Base-by-base conservation (phyloP, 2,329 filamentous ascomycete species). In the Colletotrichum lindemuthianum region DNA sequence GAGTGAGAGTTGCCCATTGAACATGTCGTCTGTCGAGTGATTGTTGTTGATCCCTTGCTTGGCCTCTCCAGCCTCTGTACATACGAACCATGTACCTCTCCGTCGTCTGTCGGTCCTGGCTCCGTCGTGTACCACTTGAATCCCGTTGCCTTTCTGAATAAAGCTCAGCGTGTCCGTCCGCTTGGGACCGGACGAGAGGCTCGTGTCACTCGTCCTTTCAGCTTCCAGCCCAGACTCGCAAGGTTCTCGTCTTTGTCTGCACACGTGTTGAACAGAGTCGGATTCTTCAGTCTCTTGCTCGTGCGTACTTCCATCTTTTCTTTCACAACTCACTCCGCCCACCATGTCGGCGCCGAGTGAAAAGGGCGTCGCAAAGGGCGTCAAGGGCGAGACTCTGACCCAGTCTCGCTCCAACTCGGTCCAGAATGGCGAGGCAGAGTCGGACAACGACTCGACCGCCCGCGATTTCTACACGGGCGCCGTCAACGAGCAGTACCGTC, bases 381-480 rank as follows among this genome's bases (percentile, higher is more conserved):
- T 36, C 32, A n/a, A 41, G 4, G 63, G 63, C 40, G 33, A 53
- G 15, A 41, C 24, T 16, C 44, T 65, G 41, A 52, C 51, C 2
- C 63, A 53, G 37, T 51, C 63, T 34, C 51, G 34, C 11, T 65
- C 63, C 39, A 59, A 52, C 45, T 63, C 63, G 11, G 24, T 65
- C 8, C 59, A 52, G 15, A 45, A 52, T 24, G 58, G 63, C 13
- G 63, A 65, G 13, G 63, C 40, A 5, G 59, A 50, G 12, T 61
- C 61, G 5, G 58, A 52, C 8, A 72, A 75, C 44, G 75, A 78
- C 54, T 52, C 68, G 0, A 69, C 71, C 11, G 67, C 73, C 47
- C 70, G 70, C 36, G 72, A 75, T 10, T 81, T 81, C 67, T 81
- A 81, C 60, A 76, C 76, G 8, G 66, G 59, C 39, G 68, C 73